Conservation (phyloP, 2,329 filamentous ascomycete species). For the Fusarium floridanum region DNA sequence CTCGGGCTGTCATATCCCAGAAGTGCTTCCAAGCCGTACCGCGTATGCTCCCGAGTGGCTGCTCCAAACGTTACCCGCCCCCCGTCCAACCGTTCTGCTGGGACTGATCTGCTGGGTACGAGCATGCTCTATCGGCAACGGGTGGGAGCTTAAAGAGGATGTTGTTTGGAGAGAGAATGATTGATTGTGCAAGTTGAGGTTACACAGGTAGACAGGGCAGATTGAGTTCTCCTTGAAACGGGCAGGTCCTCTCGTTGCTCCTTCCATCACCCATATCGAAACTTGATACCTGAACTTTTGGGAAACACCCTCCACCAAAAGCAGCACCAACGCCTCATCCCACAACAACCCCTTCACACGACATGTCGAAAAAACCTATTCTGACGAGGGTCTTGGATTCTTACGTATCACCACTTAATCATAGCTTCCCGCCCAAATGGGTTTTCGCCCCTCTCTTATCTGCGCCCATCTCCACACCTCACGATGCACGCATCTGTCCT, state of each 20-base stretch:
- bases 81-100: conserved; percentile 31
- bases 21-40: conserved; percentile 9
- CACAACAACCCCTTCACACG: not conserved
- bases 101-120: conserved; percentile 28
- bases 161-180: not conserved
- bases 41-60: conserved; percentile 34
- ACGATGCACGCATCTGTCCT: conserved; percentile 28
- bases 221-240: not conserved
- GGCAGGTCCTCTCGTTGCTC: not conserved
- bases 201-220: not conserved
- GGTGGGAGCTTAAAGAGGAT: not conserved
- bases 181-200: not conserved
- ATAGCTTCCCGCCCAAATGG: not conserved
- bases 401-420: conserved; percentile 25
- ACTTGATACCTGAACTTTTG: not conserved
- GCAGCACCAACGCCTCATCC: not conserved
- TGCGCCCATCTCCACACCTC: conserved; percentile 33
- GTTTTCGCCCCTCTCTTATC: conserved; percentile 24
- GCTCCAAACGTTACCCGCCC: conserved; percentile 22
- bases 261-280: not conserved
- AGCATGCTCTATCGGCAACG: not conserved
- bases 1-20: conserved; percentile 9
- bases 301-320: not conserved
- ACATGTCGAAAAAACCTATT: conserved; percentile 9
- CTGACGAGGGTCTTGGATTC: not conserved